These are phyloP conservation scores for Mucor circinelloides DNA, from an alignment of 371 early-diverging fungal species.

Conservation along the genomic window DNA sequence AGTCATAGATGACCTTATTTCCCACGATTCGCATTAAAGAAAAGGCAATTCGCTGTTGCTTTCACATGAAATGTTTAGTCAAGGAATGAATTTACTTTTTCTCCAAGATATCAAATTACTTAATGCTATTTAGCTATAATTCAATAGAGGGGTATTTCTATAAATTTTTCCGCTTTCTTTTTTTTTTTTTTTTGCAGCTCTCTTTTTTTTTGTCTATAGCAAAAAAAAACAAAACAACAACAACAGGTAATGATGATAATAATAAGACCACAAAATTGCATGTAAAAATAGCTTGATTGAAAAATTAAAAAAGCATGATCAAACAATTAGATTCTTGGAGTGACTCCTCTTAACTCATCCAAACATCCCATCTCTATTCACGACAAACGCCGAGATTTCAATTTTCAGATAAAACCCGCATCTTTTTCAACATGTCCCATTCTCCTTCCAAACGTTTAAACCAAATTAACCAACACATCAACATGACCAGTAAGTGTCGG, in stretches of 20 bases:
- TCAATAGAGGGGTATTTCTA: neutral
- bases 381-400: constrained; percentile 4
- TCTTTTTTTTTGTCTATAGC: neutral
- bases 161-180: neutral
- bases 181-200: neutral
- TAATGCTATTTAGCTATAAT: neutral
- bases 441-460: constrained; percentile 27
- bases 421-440: constrained; percentile 17
- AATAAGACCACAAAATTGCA: neutral
- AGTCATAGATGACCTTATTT: constrained; percentile 4
- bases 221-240: no score
- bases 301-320: neutral
- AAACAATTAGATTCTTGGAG: neutral
- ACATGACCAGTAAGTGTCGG: constrained; percentile 15
- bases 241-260: neutral
- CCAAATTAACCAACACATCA: constrained; percentile 22
- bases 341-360: constrained; percentile 1
- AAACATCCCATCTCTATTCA: neutral
- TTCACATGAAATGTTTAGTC: constrained; percentile 6
- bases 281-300: neutral
- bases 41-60: constrained; percentile 1
- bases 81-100: neutral
- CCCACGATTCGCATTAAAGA: constrained; percentile 6
- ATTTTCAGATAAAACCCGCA: constrained; percentile 17
- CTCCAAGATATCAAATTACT: neutral